Evolutionary conservation across 164 flowering plant genomes (phyloP).

Genomic region (Aristolochia contorta): DNA sequence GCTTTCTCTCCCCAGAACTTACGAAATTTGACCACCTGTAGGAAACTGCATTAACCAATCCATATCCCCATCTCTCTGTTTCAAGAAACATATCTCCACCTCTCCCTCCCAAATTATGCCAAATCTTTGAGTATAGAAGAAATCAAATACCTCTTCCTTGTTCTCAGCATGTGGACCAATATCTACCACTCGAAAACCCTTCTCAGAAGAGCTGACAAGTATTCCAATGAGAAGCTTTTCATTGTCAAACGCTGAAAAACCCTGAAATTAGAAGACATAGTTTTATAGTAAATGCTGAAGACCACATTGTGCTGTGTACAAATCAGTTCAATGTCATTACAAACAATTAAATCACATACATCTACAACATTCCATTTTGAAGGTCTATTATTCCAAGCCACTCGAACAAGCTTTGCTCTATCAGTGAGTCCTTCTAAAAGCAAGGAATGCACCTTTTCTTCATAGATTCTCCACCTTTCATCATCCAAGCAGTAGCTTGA

Average conservation of each 20-base stretch:
- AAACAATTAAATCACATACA: constrained; percentile 27
- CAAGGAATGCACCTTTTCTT: constrained; percentile 55
- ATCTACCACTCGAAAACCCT: constrained; percentile 57
- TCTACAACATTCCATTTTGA: constrained; percentile 42
- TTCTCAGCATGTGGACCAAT: constrained; percentile 85
- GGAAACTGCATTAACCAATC: neutral
- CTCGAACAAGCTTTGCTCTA: constrained; percentile 68
- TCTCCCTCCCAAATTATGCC: no score
- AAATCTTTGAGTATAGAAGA: neutral
- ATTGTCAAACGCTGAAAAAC: constrained; percentile 45
- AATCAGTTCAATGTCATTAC: neutral
- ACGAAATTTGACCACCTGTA: constrained; percentile 56
- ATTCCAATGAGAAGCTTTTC: constrained; percentile 63
- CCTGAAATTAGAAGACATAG: constrained; percentile 27
- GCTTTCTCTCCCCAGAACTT: constrained; percentile 95
- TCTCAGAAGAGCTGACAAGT: constrained; percentile 43
- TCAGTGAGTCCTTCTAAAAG: constrained; percentile 58
- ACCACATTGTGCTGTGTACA: no score
- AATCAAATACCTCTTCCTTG: constrained; percentile 56
- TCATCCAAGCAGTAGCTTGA: constrained; percentile 76
- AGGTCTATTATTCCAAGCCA: constrained; percentile 50
- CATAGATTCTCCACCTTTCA: constrained; percentile 89
- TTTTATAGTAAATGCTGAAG: no score
- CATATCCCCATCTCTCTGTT: neutral
- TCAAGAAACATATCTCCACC: neutral